Base-by-base conservation (phyloP, 164 flowering plant genomes). In the Cinnamomum micranthum region DNA sequence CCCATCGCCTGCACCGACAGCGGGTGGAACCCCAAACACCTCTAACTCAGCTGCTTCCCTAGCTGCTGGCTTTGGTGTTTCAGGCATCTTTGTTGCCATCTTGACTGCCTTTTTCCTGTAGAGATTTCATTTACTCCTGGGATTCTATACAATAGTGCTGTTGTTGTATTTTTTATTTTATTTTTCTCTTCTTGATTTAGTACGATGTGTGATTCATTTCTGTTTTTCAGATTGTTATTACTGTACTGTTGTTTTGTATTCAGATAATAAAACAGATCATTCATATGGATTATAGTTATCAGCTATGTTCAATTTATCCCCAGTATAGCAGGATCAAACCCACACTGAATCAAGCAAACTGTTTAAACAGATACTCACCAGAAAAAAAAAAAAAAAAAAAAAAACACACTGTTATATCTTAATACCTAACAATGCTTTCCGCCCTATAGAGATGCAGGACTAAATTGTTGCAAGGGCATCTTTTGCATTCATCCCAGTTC, bases 81-180 rank as follows among this genome's bases (percentile, higher is more conserved):
- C 76, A 23, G 74, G 77, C 68, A 7, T 83, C 52, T 75, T 73
- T 69, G 58, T 78, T 50, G 72, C 80, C 69, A 13, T 82, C 62
- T 73, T 81, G 75, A 73, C 82, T n/a, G 73, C 79, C 66, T 74
- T 82, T 52, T 80, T 84, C 28, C 62, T 69, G 23, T 82, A 80
- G 77, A 74, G 22, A 27, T 13, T 14, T 64, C 4, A 23, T 41
- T 20, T 55, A 14, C 60, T 17, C n/a, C 60, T 55, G 20, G n/a
- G 60, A 55, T 15, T 14, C 6, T 55, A 55, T 55, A 14, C 20
- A 17, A 3, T 17, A 55, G 60, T 55, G 60, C 60, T 15, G 60
- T 1, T 55, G 60, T 55, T 19, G 15, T 55, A 15, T 55, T 20
- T 55, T 15, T 55, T 41, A 1, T 20, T 55, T 55, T 55, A 0